Evolutionary conservation across 495 filamentous ascomycete species (phyloP), one percentile per base, ranked within the genome.

Genomic region (Astrocystis sublimbata): DNA sequence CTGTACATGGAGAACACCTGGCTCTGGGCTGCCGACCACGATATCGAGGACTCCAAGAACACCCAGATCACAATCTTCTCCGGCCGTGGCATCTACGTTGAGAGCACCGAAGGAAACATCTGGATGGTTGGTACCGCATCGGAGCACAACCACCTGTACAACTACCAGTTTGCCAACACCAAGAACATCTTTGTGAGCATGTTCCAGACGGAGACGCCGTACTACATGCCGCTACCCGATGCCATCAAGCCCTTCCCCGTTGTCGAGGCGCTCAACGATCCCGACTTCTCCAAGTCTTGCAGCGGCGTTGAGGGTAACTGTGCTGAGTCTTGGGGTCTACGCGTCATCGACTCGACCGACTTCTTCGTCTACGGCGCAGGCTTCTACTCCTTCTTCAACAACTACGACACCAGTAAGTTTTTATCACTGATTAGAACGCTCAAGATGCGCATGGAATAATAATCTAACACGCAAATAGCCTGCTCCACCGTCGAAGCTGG

Each of bases 1-100:
- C 76, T 90, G 36, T 94, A 96, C 68, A 78, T 96, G 63, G 93
- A 96, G 78, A 97, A 97, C 76, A 86, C 85, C 49, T 97, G 93
- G 93, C 84, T 91, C 67, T 97, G 93, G 92, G 89, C 91, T 19
- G 87, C 93, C 3, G 93, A 98, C 71, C 93, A 98, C 75, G 92
- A 93, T 59, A 88, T 97, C 41, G 93, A 98, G 47, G 84, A 85
- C 53, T 58, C 76, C 3, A 65, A 63, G 23, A 81, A 86, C 62
- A 86, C 83, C 2, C 89, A 88, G 57, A 87, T 92, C 61, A 90
- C 87, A 6, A 67, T 96, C 9, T 91, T 86, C 68, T 81, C 82
- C 6, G 90, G 90, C 0, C 82, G 90, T 30, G 89, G 90, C 10
- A 72, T 90, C 33, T 73, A 74, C 40, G 83, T 90, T 65, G 79